A percentile compares a stretch with the other conserved stretches of the same genome.
Evolutionary conservation across 306 rosid species (phyloP).

Genomic region (Cucurbita pepo): DNA sequence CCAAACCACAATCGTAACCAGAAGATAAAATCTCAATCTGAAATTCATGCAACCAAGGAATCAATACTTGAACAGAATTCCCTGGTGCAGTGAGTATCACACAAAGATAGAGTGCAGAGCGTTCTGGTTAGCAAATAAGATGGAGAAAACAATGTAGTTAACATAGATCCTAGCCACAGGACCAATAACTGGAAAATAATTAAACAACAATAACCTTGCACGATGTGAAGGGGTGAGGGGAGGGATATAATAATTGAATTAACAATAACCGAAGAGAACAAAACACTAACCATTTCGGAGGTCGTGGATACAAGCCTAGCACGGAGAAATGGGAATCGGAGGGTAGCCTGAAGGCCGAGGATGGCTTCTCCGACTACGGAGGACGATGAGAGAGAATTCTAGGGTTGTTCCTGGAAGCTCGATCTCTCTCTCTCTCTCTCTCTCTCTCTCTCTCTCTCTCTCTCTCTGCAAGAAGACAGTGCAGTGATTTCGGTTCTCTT

Average conservation of each 20-base stretch:
- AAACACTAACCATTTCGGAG: background rate
- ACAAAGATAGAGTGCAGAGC: background rate
- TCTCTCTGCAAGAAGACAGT: background rate
- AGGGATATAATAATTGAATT: background rate
- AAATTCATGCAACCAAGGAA: background rate
- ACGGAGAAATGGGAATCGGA: background rate
- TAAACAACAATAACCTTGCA: background rate
- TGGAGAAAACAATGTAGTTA: background rate
- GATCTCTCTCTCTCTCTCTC: background rate
- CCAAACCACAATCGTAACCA: background rate
- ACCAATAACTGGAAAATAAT: background rate
- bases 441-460: background rate
- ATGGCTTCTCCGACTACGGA: background rate
- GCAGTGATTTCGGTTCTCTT: background rate
- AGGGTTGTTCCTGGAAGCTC: conserved; percentile 5
- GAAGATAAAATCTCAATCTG: background rate
- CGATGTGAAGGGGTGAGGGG: background rate
- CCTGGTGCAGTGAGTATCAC: too few species aligned
- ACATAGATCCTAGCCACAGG: background rate
- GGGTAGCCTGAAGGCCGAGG: background rate
- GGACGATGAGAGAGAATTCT: conserved; percentile 4
- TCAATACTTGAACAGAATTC: background rate
- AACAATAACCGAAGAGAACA: background rate
- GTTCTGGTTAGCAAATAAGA: background rate
- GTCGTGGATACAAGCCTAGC: background rate